Evolutionary conservation across 768 basidiomycete species (phyloP).

Genomic region (Pleurotus citrinopileatus): DNA sequence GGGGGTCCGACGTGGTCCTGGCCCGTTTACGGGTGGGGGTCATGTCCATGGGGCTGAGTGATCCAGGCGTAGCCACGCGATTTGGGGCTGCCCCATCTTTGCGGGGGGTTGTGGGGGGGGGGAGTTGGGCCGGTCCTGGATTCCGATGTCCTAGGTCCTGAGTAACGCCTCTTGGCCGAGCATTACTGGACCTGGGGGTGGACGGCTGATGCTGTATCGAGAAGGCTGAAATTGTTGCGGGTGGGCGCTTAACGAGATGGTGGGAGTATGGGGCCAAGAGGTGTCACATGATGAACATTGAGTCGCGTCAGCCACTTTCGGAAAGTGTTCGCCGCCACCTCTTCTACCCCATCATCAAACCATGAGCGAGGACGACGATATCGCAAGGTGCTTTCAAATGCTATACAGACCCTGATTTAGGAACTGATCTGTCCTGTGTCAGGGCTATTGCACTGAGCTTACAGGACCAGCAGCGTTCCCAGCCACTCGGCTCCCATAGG

Average conservation of each 20-base stretch:
- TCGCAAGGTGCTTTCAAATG: slow-evolving; percentile 25
- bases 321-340: not conserved
- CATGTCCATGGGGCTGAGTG: too few relatives aligned
- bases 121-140: too few relatives aligned
- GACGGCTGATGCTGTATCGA: too few relatives aligned
- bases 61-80: too few relatives aligned
- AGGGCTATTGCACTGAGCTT: slow-evolving; percentile 55
- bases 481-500: not conserved
- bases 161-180: too few relatives aligned
- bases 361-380: slow-evolving; percentile 24
- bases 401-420: not conserved
- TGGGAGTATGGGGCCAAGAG: not conserved
- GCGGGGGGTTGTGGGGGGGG: too few relatives aligned
- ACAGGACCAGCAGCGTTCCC: slow-evolving; percentile 27
- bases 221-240: not conserved
- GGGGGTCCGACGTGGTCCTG: too few relatives aligned
- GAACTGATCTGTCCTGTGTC: not conserved
- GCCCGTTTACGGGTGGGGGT: too few relatives aligned
- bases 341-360: not conserved
- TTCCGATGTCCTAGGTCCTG: too few relatives aligned
- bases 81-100: too few relatives aligned
- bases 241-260: not conserved
- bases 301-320: not conserved
- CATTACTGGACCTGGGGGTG: too few relatives aligned
- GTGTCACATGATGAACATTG: too few relatives aligned